These are phyloP conservation scores for Prunus dulcis DNA, from an alignment of 306 rosid genomes.

Conservation along the genomic window DNA sequence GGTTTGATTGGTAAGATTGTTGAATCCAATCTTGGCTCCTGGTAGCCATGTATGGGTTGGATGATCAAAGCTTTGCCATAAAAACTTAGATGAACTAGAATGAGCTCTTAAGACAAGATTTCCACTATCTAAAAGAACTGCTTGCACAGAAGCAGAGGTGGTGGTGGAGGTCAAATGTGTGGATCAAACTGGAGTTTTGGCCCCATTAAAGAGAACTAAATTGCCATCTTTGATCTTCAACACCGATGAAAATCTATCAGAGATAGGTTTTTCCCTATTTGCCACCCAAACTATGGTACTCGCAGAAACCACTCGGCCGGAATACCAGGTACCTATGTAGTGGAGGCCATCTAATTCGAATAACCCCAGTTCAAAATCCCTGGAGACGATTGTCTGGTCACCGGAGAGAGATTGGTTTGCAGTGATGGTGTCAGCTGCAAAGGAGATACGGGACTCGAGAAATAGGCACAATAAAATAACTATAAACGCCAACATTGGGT, in stretches of 20 bases:
- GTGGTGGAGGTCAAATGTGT: background rate
- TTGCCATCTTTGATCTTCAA: background rate
- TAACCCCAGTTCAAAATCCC: too few relatives aligned
- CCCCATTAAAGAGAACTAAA: conserved; percentile 6
- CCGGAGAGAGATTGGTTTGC: background rate
- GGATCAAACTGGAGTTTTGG: background rate
- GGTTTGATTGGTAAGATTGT: conserved; percentile 35
- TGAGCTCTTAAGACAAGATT: background rate
- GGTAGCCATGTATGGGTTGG: conserved; percentile 17
- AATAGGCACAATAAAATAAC: background rate
- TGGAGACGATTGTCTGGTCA: background rate
- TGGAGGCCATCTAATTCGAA: background rate
- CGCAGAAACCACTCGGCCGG: background rate
- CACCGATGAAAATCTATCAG: background rate
- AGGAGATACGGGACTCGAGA: background rate
- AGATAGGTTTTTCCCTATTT: background rate
- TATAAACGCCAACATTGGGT: too few relatives aligned
- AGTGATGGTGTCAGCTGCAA: background rate
- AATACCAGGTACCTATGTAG: conserved; percentile 14
- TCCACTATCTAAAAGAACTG: conserved; percentile 7
- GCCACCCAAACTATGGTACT: background rate
- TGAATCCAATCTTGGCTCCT: conserved; percentile 7
- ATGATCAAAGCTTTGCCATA: background rate
- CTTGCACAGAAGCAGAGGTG: background rate
- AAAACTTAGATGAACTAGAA: background rate